Percentiles rank a stretch among this genome's conserved stretches.
Evolutionary conservation across 1,284 basidiomycete species (phyloP).

Genomic region (Ceratorhiza oryzae-sativae): DNA sequence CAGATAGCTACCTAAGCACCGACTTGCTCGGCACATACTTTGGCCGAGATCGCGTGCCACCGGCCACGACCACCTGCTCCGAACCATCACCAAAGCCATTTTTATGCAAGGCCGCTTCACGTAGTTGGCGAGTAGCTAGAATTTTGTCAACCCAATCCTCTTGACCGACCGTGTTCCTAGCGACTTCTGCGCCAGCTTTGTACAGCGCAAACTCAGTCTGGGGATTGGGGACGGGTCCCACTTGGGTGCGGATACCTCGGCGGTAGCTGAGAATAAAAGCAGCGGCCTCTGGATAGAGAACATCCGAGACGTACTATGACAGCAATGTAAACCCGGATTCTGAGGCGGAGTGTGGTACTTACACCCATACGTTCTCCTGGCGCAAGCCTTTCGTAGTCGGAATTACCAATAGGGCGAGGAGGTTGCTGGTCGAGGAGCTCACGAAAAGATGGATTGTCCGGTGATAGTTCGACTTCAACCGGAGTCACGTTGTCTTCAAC

Average conservation of each 20-base stretch:
- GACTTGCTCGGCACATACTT: constrained; percentile 29
- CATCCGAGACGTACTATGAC: constrained; percentile 32
- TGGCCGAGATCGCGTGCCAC: constrained; percentile 30
- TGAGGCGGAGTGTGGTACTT: neutral
- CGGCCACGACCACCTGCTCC: constrained; percentile 25
- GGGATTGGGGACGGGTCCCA: constrained; percentile 5
- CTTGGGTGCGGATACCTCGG: constrained; percentile 26
- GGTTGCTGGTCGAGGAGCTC: constrained; percentile 18
- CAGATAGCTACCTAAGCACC: neutral
- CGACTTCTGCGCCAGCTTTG: constrained; percentile 11
- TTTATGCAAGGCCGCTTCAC: neutral
- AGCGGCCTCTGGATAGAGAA: constrained; percentile 35
- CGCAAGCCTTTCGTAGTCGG: constrained; percentile 26
- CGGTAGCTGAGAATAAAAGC: constrained; percentile 30
- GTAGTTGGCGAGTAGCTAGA: constrained; percentile 28
- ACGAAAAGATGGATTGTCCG: neutral
- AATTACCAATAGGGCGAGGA: constrained; percentile 16
- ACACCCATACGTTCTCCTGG: constrained; percentile 32
- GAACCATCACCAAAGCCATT: neutral
- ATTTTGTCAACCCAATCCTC: constrained; percentile 34
- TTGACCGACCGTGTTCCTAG: constrained; percentile 15
- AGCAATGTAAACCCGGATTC: neutral
- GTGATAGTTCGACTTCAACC: neutral
- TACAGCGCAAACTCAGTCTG: constrained; percentile 7
- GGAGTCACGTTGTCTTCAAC: neutral